Evolutionary conservation across 2,329 filamentous ascomycete genomes (phyloP), one percentile per base, ranked within the genome.

Genomic region (Colletotrichum musae): DNA sequence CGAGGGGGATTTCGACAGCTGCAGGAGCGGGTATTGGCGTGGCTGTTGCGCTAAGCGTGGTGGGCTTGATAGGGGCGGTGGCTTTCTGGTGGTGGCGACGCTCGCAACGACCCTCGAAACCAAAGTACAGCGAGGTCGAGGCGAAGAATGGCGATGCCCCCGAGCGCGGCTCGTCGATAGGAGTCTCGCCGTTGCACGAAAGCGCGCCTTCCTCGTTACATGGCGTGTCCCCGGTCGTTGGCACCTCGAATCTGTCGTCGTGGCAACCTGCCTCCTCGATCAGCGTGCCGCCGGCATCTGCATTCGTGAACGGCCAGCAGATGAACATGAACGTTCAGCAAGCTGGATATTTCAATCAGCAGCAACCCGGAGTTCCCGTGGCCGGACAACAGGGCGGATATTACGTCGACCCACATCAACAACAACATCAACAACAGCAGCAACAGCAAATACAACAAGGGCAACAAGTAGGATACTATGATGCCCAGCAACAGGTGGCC

Each of bases 11-110:
- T 41, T 79, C 77, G 2, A 51, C 75, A 6, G 78, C 72, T 43
- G 77, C 75, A 2, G 74, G 75, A 6, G 78, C 77, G 6, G 78
- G 77, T n/a, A 76, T 80, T 18, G 77, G 75, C 6, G 71, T 79
- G 28, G 77, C 76, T 21, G 73, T 73, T 32, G 73, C 71, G 2
- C 61, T 80, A 18, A 76, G 68, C 43, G 71, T 76, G 45, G 64
- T 80, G 36, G 73, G 69, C 47, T 60, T 73, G 54, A 60, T 77
- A 39, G 73, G 60, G 16, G 57, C 74, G 7, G 57, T 64, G 3
- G 70, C 71, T 28, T 74, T 79, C 69, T 73, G 78, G 53, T 67
- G 77, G 66, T 77, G 76, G 74, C 75, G 75, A 26, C 75, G 74
- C 18, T 62, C 57, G 13, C 66, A 66, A 45, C 36, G 50, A 36